phyloP scores from a whole-genome alignment of 441 rosid genomes.

The Mallotus repandus region DNA sequence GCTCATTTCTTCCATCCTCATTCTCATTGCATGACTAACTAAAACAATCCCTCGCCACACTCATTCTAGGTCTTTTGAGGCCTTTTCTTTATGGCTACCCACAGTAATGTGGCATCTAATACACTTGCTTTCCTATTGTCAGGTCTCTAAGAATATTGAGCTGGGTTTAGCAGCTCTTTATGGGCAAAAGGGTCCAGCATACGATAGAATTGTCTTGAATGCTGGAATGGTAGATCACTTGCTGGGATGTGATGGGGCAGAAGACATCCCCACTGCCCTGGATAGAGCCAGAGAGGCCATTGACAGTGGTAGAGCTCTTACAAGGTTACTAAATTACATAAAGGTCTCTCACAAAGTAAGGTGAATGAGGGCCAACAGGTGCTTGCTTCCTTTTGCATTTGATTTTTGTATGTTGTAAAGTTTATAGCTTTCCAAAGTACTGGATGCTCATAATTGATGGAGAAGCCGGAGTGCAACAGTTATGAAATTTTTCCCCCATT shows the following conservation, averaged over 20 bases:
- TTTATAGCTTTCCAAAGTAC: not conserved
- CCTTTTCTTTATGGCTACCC: not conserved
- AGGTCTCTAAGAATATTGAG: conserved; percentile 90
- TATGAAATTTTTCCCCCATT: not conserved
- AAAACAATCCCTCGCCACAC: not conserved
- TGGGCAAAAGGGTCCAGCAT: conserved; percentile 80
- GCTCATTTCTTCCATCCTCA: not conserved
- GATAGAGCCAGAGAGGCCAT: conserved; percentile 93
- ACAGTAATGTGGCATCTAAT: not conserved
- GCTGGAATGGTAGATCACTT: conserved; percentile 94
- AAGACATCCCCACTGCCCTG: conserved; percentile 61
- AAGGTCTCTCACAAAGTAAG: conserved; percentile 58
- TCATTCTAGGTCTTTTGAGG: not conserved
- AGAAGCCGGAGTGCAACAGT: not conserved
- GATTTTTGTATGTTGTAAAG: not conserved
- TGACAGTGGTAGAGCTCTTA: conserved; percentile 83
- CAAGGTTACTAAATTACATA: conserved; percentile 68
- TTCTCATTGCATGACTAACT: not conserved
- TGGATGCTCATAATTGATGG: no score
- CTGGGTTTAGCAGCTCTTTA: conserved; percentile 77
- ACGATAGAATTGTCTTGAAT: conserved; percentile 81
- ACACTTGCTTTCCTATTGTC: conserved; percentile 7
- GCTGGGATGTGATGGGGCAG: conserved; percentile 83
- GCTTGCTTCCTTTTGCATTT: not conserved
- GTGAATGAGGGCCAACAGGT: conserved; percentile 20